Evolutionary conservation across 768 basidiomycete genomes (phyloP).

Genomic region (Tylopilus rubrobrunneus): DNA sequence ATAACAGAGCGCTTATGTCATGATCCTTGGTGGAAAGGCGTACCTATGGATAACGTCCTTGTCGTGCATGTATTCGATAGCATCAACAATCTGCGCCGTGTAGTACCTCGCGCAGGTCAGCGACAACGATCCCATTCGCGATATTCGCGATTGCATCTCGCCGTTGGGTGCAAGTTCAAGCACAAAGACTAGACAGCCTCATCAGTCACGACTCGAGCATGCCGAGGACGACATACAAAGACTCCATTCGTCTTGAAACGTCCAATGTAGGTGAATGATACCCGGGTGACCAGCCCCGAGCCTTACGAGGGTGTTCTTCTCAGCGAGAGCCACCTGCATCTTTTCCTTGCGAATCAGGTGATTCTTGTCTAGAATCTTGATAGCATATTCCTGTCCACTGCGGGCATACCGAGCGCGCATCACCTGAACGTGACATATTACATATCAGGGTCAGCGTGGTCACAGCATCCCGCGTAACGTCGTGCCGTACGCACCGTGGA

Average conservation of each 20-base stretch:
- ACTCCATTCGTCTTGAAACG: constrained; percentile 82
- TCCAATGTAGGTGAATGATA: constrained; percentile 74
- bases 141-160: constrained; percentile 70
- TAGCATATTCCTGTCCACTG: constrained; percentile 64
- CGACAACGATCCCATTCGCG: constrained; percentile 82
- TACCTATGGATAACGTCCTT: constrained; percentile 87
- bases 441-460: constrained; percentile 1
- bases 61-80: constrained; percentile 86
- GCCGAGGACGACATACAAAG: constrained; percentile 56
- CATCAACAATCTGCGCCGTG: constrained; percentile 84
- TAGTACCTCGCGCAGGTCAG: constrained; percentile 76
- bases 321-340: constrained; percentile 69
- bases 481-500: constrained; percentile 57
- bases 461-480: neutral
- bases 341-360: constrained; percentile 79
- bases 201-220: neutral
- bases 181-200: constrained; percentile 57
- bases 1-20: constrained; percentile 11
- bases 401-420: constrained; percentile 49
- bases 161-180: constrained; percentile 75
- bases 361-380: constrained; percentile 81
- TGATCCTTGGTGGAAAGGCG: constrained; percentile 7
- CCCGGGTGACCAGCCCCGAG: constrained; percentile 72
- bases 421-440: constrained; percentile 40
- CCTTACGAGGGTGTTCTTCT: constrained; percentile 72